Conservation (phyloP, 208 protist species). For the Crithidia acanthocephali region DNA sequence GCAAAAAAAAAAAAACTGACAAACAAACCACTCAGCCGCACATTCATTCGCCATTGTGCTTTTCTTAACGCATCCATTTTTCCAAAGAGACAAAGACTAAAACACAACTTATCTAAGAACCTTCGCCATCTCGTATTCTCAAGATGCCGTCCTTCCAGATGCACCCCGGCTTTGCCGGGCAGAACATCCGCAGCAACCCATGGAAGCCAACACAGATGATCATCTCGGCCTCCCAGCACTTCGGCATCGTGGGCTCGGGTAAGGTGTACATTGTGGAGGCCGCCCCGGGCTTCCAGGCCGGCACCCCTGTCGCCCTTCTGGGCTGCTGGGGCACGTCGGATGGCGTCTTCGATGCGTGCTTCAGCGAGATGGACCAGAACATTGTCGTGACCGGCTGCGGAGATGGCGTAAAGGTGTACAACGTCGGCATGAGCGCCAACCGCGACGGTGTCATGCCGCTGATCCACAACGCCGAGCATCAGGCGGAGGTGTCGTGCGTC, state of each 20-base stretch:
- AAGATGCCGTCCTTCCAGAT: slow-evolving; percentile 88
- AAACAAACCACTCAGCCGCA: no score
- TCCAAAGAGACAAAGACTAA: no score
- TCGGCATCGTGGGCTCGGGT: slow-evolving; percentile 83
- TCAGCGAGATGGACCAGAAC: slow-evolving; percentile 82
- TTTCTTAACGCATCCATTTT: no score
- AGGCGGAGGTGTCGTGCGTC: slow-evolving; percentile 84
- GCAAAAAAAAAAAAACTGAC: no score
- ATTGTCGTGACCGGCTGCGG: slow-evolving; percentile 84
- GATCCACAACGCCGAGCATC: slow-evolving; percentile 76
- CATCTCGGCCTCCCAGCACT: slow-evolving; percentile 80
- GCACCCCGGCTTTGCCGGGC: slow-evolving; percentile 85
- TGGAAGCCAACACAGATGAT: slow-evolving; percentile 85
- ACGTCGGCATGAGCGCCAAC: slow-evolving; percentile 71
- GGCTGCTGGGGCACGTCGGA: slow-evolving; percentile 88
- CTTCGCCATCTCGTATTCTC: neutral
- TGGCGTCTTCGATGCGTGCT: slow-evolving; percentile 86
- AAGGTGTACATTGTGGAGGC: slow-evolving; percentile 92
- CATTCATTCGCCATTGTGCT: no score
- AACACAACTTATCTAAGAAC: neutral
- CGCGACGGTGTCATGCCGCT: slow-evolving; percentile 78
- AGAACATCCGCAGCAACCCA: slow-evolving; percentile 84
- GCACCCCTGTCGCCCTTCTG: slow-evolving; percentile 59
- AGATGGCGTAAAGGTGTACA: slow-evolving; percentile 91
- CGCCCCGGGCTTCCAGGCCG: slow-evolving; percentile 47